Evolutionary conservation across 805 yeast species (phyloP).

Genomic region (Maudiozyma serrabonitensis): DNA sequence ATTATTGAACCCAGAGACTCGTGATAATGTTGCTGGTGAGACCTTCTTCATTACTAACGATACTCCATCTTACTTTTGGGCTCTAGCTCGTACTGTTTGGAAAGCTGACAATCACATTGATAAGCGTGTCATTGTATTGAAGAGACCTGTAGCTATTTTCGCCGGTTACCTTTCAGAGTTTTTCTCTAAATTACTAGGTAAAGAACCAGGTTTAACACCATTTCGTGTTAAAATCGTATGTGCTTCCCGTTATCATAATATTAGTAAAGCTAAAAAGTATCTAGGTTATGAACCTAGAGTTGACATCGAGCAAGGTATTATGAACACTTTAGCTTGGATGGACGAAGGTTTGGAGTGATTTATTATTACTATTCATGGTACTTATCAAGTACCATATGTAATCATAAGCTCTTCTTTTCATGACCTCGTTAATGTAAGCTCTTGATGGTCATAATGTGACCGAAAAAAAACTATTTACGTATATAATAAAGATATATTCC

Average conservation of each 20-base stretch:
- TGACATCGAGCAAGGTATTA: conserved; percentile 69
- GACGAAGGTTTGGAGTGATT: conserved; percentile 39
- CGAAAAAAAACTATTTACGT: too few relatives aligned
- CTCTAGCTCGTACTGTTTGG: conserved; percentile 94
- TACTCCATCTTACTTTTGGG: conserved; percentile 93
- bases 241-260: conserved; percentile 89
- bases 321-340: conserved; percentile 78
- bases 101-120: conserved; percentile 88
- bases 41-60: conserved; percentile 88
- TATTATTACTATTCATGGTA: not conserved
- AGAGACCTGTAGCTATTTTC: conserved; percentile 64
- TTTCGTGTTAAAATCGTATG: conserved; percentile 89
- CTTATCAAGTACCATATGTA: too few relatives aligned
- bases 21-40: conserved; percentile 62
- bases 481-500: too few relatives aligned
- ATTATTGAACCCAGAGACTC: conserved; percentile 40
- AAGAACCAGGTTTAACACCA: conserved; percentile 91
- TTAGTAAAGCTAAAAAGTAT: conserved; percentile 68
- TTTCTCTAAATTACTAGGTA: conserved; percentile 58
- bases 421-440: too few relatives aligned
- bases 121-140: conserved; percentile 54
- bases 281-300: conserved; percentile 78
- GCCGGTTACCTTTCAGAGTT: conserved; percentile 77
- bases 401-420: too few relatives aligned
- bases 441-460: too few relatives aligned